Base-by-base conservation (phyloP, 345 rosid genomes). In the Rhizophora mangle region DNA sequence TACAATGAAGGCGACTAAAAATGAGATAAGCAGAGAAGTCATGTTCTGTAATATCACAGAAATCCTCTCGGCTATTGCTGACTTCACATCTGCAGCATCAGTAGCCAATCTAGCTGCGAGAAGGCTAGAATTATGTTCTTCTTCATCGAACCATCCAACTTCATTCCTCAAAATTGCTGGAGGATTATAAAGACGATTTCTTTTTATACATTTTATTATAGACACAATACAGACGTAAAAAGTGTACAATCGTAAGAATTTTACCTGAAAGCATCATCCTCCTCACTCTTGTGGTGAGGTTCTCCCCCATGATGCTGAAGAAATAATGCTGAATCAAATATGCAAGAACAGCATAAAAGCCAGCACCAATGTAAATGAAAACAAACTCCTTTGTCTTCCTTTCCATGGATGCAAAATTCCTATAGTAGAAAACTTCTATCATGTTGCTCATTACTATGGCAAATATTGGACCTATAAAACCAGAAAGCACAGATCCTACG, bases 231-330 rank as follows among this genome's bases (percentile, higher is more conserved):
- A 13, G 13, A 43, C 1, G 49, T 13, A 43, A 43, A 13, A 43
- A 43, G 18, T 43, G 19, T 43, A 15, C 5, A 39, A 10, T 10
- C 10, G 46, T 39, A 10, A 10, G 13, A 39, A 11, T 43, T 43
- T 3, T 43, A 95, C 99, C 99, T 79, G 97, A 92, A 66, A 95
- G 94, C 97, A 95, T 95, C 99, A 92, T 92, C 67, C 98, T 79
- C 71, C 99, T 74, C 54, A 95, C 98, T 83, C 99, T 80, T 49
- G 99, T 92, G 8, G 99, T 95, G 73, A 95, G 98, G 67, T 92
- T 92, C 80, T 95, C 99, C 65, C 99, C 99, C 99, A 95, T 95
- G 29, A 95, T 90, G 73, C 98, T 95, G 79, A 92, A 95, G 89
- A 95, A 95, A 80, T 92, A 95, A 80, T 95, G 99, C 78, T 95